These are phyloP conservation scores for Tulasnella sp. DNA, from an alignment of 768 basidiomycete genomes.

Conservation along the genomic window DNA sequence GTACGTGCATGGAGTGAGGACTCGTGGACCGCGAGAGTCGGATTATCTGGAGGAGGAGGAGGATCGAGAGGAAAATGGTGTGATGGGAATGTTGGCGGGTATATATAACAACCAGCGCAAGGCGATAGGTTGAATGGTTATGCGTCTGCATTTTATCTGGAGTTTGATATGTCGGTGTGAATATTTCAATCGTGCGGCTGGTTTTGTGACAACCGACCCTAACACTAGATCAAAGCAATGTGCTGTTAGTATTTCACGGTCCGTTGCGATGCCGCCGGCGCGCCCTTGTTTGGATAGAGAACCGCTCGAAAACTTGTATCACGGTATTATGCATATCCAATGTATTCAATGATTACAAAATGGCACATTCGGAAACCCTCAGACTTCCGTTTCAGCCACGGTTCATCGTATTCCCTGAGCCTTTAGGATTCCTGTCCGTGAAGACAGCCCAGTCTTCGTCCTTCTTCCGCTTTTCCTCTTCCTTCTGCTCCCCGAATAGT, in stretches of 20 bases:
- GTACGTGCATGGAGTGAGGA: slow-evolving; percentile 53
- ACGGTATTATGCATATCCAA: no score
- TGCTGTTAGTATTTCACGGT: no score
- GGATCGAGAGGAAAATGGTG: slow-evolving; percentile 63
- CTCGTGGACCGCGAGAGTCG: slow-evolving; percentile 24
- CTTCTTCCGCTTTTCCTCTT: slow-evolving; percentile 66
- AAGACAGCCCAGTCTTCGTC: slow-evolving; percentile 89
- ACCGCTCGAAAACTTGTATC: no score
- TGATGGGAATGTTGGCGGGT: slow-evolving; percentile 74
- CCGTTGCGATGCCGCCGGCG: no score
- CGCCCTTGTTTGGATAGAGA: no score
- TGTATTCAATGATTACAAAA: no score
- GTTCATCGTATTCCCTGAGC: slow-evolving; percentile 97
- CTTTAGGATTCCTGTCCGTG: slow-evolving; percentile 74
- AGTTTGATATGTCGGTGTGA: neutral
- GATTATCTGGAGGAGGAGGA: slow-evolving; percentile 35
- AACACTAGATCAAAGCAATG: no score
- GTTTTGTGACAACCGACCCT: no score
- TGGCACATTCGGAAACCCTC: no score
- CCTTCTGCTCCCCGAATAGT: slow-evolving; percentile 48
- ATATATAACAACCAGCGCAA: slow-evolving; percentile 42
- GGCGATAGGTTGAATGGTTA: slow-evolving; percentile 3
- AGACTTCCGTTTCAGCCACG: slow-evolving; percentile 72
- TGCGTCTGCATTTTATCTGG: neutral
- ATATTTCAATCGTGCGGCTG: neutral